Percentiles rank a stretch among this genome's conserved stretches.
Evolutionary conservation across 164 flowering plant species (phyloP).

Genomic region (grape (Vitis vinifera)): DNA sequence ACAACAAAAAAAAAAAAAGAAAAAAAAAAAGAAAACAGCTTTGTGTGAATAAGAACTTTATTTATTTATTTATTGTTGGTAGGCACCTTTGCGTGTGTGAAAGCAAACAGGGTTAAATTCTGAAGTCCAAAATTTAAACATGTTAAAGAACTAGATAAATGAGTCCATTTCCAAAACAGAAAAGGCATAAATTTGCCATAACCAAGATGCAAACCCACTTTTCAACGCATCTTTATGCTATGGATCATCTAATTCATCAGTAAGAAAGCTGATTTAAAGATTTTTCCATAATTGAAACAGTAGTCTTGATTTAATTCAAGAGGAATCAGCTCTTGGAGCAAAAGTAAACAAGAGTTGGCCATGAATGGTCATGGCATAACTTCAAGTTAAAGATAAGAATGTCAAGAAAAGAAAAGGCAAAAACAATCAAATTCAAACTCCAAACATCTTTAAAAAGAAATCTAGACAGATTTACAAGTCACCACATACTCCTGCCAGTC

Average conservation of each 20-base stretch:
- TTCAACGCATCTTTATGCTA: background rate
- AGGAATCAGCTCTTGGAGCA: background rate
- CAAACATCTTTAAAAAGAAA: background rate
- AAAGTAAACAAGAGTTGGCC: background rate
- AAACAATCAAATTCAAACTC: background rate
- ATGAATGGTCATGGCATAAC: background rate
- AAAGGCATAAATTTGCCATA: no score
- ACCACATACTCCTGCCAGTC: conserved; percentile 85
- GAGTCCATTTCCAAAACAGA: no score
- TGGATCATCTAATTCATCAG: background rate
- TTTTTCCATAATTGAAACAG: background rate
- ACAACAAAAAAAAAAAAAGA: no score
- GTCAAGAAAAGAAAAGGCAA: background rate
- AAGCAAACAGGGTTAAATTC: no score
- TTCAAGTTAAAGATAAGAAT: background rate
- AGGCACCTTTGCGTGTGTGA: no score
- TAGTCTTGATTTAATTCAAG: background rate
- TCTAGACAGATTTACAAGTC: background rate
- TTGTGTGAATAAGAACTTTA: no score
- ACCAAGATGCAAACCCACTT: background rate
- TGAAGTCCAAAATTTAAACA: no score
- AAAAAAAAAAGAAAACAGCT: no score
- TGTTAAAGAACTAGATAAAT: no score
- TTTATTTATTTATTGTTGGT: no score
- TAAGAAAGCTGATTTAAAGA: background rate